Conservation (phyloP, 305 asterid species). For the Fraxinus sp. region DNA sequence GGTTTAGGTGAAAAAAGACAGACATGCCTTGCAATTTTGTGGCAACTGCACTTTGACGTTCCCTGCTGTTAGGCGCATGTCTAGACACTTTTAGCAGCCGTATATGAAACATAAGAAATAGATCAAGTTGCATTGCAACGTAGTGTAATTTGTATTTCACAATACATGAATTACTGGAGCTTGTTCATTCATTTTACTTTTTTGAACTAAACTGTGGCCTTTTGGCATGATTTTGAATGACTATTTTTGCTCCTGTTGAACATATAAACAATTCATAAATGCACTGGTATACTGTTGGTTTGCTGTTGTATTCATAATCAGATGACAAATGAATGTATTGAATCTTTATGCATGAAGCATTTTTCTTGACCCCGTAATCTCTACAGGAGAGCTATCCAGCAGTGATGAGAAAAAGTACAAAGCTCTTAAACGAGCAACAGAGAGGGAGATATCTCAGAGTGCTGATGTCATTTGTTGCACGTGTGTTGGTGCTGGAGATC, state of each 20-base stretch:
- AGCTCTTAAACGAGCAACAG: constrained; percentile 92
- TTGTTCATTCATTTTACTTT: neutral
- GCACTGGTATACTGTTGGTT: neutral
- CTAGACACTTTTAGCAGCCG: neutral
- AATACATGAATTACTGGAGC: neutral
- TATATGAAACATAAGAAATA: neutral
- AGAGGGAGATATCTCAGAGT: constrained; percentile 98
- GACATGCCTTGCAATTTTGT: neutral
- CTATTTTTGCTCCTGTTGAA: neutral
- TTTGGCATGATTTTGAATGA: neutral
- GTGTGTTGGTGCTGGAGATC: constrained; percentile 99
- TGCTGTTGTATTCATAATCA: neutral
- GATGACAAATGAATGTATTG: constrained; percentile 9
- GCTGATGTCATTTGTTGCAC: constrained; percentile 99
- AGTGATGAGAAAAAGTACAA: constrained; percentile 95
- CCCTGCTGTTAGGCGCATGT: neutral
- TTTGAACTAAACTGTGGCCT: neutral
- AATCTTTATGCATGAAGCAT: neutral
- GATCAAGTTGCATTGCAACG: constrained; percentile 2
- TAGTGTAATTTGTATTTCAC: neutral
- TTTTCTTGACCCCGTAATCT: constrained; percentile 3
- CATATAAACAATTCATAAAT: constrained; percentile 10
- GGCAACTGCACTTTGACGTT: neutral
- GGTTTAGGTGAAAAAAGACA: neutral
- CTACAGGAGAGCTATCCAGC: constrained; percentile 96